Conservation (phyloP, 2,329 filamentous ascomycete genomes). For the Pseudodiploospora longispora region DNA sequence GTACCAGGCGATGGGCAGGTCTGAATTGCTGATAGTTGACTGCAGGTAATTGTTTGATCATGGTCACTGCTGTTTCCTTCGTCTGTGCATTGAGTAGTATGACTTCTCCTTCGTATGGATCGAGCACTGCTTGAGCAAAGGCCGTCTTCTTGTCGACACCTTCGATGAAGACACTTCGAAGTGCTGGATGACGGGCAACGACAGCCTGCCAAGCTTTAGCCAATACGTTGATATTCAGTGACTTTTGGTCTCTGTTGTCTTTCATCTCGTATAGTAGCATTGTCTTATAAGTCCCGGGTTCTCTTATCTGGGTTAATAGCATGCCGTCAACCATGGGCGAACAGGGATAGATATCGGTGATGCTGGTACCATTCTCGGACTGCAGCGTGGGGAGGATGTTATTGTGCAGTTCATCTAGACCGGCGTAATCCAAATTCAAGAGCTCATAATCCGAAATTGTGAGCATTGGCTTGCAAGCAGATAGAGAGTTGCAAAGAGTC, state of each 20-base stretch:
- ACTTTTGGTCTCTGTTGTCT: slow-evolving; percentile 3
- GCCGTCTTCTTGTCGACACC: not conserved
- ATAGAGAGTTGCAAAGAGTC: slow-evolving; percentile 26
- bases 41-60: no score
- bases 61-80: not conserved
- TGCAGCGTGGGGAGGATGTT: slow-evolving; percentile 12
- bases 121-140: slow-evolving; percentile 7
- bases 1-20: slow-evolving; percentile 15
- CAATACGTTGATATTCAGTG: slow-evolving; percentile 3
- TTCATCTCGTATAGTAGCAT: no score
- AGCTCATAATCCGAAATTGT: slow-evolving; percentile 6
- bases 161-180: slow-evolving; percentile 9
- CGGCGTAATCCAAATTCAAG: slow-evolving; percentile 6
- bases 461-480: slow-evolving; percentile 5
- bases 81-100: not conserved
- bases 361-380: slow-evolving; percentile 8
- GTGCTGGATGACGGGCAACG: slow-evolving; percentile 5
- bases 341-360: slow-evolving; percentile 30
- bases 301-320: slow-evolving; percentile 22
- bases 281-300: slow-evolving; percentile 3
- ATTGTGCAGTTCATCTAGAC: slow-evolving; percentile 3
- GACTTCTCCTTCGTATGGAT: not conserved
- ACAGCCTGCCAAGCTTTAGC: slow-evolving; percentile 10
- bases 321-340: slow-evolving; percentile 30
- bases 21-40: not conserved